Evolutionary conservation across 306 rosid genomes (phyloP).

Genomic region (Acacia melanoxylon): DNA sequence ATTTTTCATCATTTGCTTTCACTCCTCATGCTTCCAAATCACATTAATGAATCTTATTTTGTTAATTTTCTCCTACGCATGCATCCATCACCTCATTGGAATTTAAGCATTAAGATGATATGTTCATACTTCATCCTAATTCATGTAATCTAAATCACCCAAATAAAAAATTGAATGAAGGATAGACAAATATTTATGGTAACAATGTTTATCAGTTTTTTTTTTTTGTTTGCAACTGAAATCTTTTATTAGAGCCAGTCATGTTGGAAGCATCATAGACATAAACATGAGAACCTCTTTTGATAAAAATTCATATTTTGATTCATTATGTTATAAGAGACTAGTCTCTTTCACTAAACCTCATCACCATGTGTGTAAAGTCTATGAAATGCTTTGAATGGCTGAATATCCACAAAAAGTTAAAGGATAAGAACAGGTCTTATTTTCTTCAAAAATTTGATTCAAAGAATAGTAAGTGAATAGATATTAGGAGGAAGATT

Average conservation of each 20-base stretch:
- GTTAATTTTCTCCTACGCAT: slow-evolving; percentile 1
- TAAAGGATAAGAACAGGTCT: background rate
- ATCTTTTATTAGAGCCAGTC: no score
- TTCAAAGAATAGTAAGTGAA: slow-evolving; percentile 7
- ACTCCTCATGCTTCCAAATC: background rate
- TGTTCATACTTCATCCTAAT: background rate
- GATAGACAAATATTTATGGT: background rate
- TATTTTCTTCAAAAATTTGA: slow-evolving; percentile 4
- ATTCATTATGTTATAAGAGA: no score
- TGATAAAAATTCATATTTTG: background rate
- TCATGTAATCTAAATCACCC: slow-evolving; percentile 3
- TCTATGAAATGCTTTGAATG: background rate
- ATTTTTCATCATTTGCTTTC: background rate
- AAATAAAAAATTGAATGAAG: background rate
- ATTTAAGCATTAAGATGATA: background rate
- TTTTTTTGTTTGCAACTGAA: no score
- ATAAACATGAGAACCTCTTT: no score
- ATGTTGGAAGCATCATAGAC: no score
- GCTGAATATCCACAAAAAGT: background rate
- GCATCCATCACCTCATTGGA: background rate
- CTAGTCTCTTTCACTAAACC: background rate
- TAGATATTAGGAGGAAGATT: background rate
- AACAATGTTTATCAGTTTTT: background rate
- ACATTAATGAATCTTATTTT: background rate
- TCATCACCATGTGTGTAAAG: no score